phyloP scores from a whole-genome alignment of 768 basidiomycete species.

The Candolleomyces aberdarensis region DNA sequence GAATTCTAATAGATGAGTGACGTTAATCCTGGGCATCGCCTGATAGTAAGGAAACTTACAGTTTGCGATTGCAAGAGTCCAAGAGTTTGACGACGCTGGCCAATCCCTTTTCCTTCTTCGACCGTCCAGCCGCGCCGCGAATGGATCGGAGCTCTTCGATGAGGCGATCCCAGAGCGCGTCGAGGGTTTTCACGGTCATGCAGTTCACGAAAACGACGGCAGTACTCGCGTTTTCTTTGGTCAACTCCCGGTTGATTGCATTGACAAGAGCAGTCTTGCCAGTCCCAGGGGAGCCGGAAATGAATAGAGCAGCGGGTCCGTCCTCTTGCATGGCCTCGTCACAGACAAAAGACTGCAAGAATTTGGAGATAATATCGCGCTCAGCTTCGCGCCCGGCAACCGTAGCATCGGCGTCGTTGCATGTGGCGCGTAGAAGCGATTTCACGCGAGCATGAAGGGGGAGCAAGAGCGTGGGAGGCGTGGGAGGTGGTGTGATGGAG shows the following conservation, averaged over 20 bases:
- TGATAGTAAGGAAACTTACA: constrained; percentile 32
- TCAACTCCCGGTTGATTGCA: constrained; percentile 48
- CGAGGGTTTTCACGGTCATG: constrained; percentile 69
- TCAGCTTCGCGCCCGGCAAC: constrained; percentile 72
- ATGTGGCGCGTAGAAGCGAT: constrained; percentile 69
- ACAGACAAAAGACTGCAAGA: constrained; percentile 54
- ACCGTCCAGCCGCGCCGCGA: constrained; percentile 27
- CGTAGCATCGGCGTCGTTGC: constrained; percentile 45
- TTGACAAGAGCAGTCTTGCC: constrained; percentile 88
- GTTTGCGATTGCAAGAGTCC: constrained; percentile 45
- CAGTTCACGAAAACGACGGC: constrained; percentile 69
- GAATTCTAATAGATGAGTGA: constrained; percentile 41
- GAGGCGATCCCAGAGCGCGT: constrained; percentile 69
- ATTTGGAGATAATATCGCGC: constrained; percentile 53
- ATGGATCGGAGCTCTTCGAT: constrained; percentile 48
- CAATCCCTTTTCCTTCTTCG: constrained; percentile 44
- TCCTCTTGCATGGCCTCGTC: constrained; percentile 23
- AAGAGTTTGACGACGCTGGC: constrained; percentile 47
- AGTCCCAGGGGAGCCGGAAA: constrained; percentile 91
- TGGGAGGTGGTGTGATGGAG: constrained; percentile 53
- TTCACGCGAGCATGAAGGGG: constrained; percentile 60
- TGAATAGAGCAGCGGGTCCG: constrained; percentile 59
- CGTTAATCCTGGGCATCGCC: constrained; percentile 13
- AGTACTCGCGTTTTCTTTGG: constrained; percentile 33
- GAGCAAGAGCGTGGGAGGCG: constrained; percentile 48